Base-by-base conservation (phyloP, 2,329 filamentous ascomycete genomes). In the Pseudocercospora cruenta region DNA sequence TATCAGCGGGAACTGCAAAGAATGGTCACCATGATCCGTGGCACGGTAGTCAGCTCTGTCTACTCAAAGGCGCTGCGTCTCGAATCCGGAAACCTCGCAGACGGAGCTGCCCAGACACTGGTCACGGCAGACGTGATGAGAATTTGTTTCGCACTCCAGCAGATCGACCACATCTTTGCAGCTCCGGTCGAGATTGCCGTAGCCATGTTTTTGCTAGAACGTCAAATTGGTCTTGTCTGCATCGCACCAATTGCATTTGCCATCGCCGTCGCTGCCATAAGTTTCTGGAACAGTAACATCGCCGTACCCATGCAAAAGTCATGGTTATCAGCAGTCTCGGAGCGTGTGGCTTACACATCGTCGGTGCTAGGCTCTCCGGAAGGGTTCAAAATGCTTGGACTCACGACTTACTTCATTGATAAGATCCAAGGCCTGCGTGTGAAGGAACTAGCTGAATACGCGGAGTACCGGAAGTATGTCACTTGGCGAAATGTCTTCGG, bases 141-240 rank as follows among this genome's bases (percentile, higher is more conserved):
- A 39, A 61, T 73, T 12, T 62, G 60, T n/a, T 58, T 39, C 33
- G 66, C 63, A 3, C 61, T 69, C 36, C 59, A 67, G n/a, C 45
- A 62, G 3, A 60, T 69, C 12, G 67, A 71, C 39, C 58, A 71
- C 7, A 62, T 71, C 19, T 69, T 67, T 51, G 69, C 70, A 12
- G 66, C 70, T n/a, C 71, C 70, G 3, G 55, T 73, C 6, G 70
- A 73, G 33, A 67, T 73, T 19, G 71, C 59, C 4, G 49, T 72
- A 4, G 70, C 71, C 2, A 69, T 71, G 16, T 70, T 62, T 33
- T 58, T 73, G 5, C 54, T 72, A 12, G 43, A 67, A 31, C 63
- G 63, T 12, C 69, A 70, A 21, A 66, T 72, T 10, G 70, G 70
- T 10, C 61, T 73, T 1, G 63, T 66, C 21, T 69, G 64, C 59